A percentile compares a stretch with the other conserved stretches of the same genome.
Conservation (phyloP, 768 basidiomycete genomes). For the Pisolithus marmoratus region DNA sequence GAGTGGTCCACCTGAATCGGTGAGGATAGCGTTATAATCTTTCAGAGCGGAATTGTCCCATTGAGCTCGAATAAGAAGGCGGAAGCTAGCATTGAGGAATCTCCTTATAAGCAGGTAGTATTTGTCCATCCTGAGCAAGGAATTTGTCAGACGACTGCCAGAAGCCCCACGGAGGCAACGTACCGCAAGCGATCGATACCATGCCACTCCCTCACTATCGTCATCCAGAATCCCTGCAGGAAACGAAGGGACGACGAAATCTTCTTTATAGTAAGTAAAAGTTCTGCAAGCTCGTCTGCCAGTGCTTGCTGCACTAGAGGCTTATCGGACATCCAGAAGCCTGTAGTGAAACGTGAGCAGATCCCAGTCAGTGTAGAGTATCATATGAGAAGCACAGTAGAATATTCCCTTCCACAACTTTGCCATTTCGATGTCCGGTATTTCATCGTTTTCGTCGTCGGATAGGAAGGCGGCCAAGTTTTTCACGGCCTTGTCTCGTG, state of each 20-base stretch:
- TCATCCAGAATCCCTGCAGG: conserved; percentile 86
- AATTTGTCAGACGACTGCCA: conserved; percentile 4
- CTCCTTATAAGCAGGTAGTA: conserved; percentile 92
- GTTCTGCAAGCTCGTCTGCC: conserved; percentile 77
- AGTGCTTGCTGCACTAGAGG: conserved; percentile 92
- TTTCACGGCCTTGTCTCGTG: conserved; percentile 86
- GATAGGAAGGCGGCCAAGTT: conserved; percentile 77
- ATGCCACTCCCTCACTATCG: conserved; percentile 87
- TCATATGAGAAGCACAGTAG: conserved; percentile 59
- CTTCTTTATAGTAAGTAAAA: conserved; percentile 64
- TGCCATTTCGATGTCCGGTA: conserved; percentile 74
- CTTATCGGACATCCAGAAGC: conserved; percentile 99
- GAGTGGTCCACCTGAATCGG: conserved; percentile 67
- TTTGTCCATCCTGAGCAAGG: conserved; percentile 77
- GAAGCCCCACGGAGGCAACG: conserved; percentile 14
- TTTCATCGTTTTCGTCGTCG: conserved; percentile 45
- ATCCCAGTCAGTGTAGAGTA: background rate
- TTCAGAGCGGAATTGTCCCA: conserved; percentile 58
- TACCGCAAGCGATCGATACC: conserved; percentile 89
- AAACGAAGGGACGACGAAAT: conserved; percentile 63
- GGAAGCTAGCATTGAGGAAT: conserved; percentile 82
- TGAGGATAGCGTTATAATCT: conserved; percentile 67
- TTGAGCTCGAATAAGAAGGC: conserved; percentile 60
- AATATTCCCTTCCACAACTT: conserved; percentile 98
- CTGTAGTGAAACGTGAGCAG: conserved; percentile 34